phyloP scores from a whole-genome alignment of 495 filamentous ascomycete genomes.

The Aspergillus conjunctus region DNA sequence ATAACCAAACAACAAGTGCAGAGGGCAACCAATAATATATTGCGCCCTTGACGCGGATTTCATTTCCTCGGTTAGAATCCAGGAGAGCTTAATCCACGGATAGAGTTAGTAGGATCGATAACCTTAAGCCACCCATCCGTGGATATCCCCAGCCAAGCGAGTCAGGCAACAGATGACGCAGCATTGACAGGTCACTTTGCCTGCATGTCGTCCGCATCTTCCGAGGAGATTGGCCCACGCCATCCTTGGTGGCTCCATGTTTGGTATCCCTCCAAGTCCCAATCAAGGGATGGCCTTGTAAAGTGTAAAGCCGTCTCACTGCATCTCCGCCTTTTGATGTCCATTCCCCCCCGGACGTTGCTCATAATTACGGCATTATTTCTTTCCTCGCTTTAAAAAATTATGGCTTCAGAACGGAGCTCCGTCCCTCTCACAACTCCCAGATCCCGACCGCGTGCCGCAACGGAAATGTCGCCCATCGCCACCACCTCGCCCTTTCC shows the following conservation, averaged over 20 bases:
- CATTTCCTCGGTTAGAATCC: background rate
- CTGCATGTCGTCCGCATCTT: background rate
- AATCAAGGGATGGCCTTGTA: slow-evolving; percentile 4
- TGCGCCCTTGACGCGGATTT: background rate
- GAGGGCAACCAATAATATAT: background rate
- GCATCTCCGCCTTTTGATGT: too few relatives aligned
- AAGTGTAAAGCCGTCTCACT: background rate
- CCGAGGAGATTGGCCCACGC: background rate
- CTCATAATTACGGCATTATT: background rate
- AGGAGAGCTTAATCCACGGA: background rate
- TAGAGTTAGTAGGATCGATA: background rate
- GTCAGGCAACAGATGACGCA: background rate
- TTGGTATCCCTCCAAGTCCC: background rate
- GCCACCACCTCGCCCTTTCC: slow-evolving; percentile 41
- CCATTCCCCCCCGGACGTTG: slow-evolving; percentile 1
- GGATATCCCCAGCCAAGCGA: background rate
- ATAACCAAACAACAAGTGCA: background rate
- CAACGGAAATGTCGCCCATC: slow-evolving; percentile 53
- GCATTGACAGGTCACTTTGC: background rate
- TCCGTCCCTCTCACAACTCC: slow-evolving; percentile 58
- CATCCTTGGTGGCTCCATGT: background rate
- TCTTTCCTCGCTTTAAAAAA: slow-evolving; percentile 24
- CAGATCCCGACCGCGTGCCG: slow-evolving; percentile 46
- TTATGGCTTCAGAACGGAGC: slow-evolving; percentile 64
- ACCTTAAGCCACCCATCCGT: background rate